A percentile compares a stretch with the other conserved stretches of the same genome.
These are phyloP conservation scores for Ascochyta clinopodiicola DNA, from an alignment of 2,329 filamentous ascomycete genomes.

Conservation along the genomic window DNA sequence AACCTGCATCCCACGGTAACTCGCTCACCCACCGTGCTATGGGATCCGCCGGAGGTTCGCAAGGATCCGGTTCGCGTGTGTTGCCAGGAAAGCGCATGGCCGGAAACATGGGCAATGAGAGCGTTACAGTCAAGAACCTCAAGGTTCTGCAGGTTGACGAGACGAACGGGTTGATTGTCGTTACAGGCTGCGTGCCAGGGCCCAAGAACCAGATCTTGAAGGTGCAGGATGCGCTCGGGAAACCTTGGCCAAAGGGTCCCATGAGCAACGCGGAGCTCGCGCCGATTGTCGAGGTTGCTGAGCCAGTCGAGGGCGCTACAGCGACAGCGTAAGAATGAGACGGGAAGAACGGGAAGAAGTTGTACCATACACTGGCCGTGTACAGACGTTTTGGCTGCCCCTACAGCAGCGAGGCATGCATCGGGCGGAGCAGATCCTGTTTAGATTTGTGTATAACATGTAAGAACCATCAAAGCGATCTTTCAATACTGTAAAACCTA, in stretches of 20 bases:
- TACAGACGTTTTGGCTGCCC: neutral
- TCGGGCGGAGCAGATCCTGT: constrained; percentile 5
- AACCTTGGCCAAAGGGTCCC: constrained; percentile 69
- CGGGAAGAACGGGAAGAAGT: neutral
- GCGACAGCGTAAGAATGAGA: constrained; percentile 6
- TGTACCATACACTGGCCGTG: constrained; percentile 2
- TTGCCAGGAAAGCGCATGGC: constrained; percentile 98
- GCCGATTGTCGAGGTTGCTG: constrained; percentile 16
- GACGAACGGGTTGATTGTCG: constrained; percentile 84
- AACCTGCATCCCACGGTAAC: constrained; percentile 92
- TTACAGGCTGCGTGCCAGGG: constrained; percentile 83
- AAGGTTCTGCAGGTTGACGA: constrained; percentile 87
- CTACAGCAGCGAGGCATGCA: neutral
- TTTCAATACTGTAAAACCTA: neutral
- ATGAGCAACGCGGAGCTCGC: constrained; percentile 36
- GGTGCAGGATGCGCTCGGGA: constrained; percentile 91
- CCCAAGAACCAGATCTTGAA: constrained; percentile 86
- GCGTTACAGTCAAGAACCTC: constrained; percentile 89
- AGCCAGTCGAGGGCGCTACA: constrained; percentile 19
- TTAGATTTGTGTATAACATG: constrained; percentile 19
- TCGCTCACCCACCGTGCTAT: constrained; percentile 92
- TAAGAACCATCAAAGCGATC: constrained; percentile 1
- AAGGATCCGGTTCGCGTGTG: constrained; percentile 91
- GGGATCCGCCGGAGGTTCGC: constrained; percentile 86
- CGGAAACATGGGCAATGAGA: constrained; percentile 90